Percentiles rank a stretch among this genome's conserved stretches.
phyloP scores from a whole-genome alignment of 2,329 filamentous ascomycete species.

The Ramularia collo-cygni region DNA sequence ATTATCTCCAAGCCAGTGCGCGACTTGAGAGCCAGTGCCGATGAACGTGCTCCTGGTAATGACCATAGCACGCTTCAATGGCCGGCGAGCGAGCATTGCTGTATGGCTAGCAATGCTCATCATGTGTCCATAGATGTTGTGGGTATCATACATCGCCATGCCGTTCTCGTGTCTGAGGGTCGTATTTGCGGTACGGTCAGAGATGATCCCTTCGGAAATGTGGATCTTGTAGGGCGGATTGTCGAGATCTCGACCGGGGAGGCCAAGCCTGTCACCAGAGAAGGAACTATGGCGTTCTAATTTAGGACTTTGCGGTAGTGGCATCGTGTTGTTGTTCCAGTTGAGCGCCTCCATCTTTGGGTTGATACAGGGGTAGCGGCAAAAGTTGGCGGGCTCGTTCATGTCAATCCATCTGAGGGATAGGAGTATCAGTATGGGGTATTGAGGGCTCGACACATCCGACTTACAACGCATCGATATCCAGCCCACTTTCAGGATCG shows the following conservation, averaged over 20 bases:
- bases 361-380: slow-evolving; percentile 25
- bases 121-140: slow-evolving; percentile 70
- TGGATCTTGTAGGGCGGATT: slow-evolving; percentile 59
- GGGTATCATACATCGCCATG: slow-evolving; percentile 63
- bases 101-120: slow-evolving; percentile 60
- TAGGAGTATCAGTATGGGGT: neutral
- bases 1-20: slow-evolving; percentile 57
- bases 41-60: slow-evolving; percentile 59
- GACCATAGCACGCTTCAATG: slow-evolving; percentile 58
- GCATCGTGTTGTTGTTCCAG: slow-evolving; percentile 50
- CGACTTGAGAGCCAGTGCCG: slow-evolving; percentile 48
- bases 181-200: slow-evolving; percentile 51
- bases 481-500: slow-evolving; percentile 54
- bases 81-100: slow-evolving; percentile 62
- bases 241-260: slow-evolving; percentile 45
- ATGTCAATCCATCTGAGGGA: slow-evolving; percentile 53
- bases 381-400: slow-evolving; percentile 49
- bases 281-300: too few species aligned
- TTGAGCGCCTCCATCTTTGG: slow-evolving; percentile 30
- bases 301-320: slow-evolving; percentile 24
- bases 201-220: slow-evolving; percentile 43
- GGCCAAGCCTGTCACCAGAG: slow-evolving; percentile 5
- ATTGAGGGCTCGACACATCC: neutral
- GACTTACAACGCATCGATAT: slow-evolving; percentile 59
- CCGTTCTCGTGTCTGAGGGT: slow-evolving; percentile 63